Evolutionary conservation across 2,329 filamentous ascomycete species (phyloP).

Genomic region (Stenocarpella maydis): DNA sequence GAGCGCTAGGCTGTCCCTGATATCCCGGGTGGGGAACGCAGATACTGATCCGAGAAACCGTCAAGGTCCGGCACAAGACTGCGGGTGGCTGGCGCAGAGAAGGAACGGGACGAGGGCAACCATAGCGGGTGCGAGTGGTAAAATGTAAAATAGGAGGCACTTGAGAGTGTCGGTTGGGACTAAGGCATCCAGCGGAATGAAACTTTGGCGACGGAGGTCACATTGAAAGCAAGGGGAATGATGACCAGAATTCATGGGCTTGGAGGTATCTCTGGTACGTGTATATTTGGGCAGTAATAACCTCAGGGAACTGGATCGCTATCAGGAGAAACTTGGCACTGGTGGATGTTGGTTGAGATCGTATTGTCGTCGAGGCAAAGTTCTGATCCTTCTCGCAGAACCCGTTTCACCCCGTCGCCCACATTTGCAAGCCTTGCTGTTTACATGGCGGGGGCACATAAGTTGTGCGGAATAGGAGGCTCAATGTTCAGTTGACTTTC

Average conservation of each 20-base stretch:
- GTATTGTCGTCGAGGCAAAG: neutral
- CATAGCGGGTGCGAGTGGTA: neutral
- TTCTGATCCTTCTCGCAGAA: neutral
- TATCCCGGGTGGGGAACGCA: neutral
- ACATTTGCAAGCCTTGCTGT: neutral
- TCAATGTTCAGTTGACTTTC: neutral
- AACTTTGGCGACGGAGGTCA: neutral
- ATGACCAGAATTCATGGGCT: neutral
- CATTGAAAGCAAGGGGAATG: neutral
- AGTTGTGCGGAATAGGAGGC: neutral
- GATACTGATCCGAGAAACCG: neutral
- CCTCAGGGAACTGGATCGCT: neutral
- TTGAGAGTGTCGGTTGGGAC: neutral
- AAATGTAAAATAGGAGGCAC: neutral
- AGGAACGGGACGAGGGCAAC: neutral
- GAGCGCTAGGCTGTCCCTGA: conserved; percentile 60
- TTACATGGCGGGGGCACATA: too few relatives aligned
- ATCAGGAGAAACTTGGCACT: neutral
- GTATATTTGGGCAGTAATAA: conserved; percentile 1
- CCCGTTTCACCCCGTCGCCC: neutral
- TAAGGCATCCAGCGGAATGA: neutral
- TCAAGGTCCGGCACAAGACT: neutral
- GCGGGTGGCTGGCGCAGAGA: neutral
- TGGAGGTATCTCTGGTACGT: neutral
- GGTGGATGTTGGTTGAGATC: neutral